phyloP scores from a whole-genome alignment of 148 eudicot genomes.

The Nepenthes mirabilis region DNA sequence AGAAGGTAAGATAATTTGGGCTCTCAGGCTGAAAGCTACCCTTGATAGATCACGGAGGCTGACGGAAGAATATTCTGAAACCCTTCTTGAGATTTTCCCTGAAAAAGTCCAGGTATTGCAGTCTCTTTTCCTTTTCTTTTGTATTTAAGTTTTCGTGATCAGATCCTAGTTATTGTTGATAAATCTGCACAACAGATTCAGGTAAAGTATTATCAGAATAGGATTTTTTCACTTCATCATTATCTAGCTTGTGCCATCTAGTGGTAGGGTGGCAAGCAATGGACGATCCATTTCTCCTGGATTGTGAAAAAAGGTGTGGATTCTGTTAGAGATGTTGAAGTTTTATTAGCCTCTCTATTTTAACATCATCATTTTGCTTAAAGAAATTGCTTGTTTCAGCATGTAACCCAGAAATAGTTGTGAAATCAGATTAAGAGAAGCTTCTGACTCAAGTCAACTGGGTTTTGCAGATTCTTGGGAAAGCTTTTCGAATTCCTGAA shows the following conservation, averaged over 20 bases:
- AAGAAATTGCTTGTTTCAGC: no score
- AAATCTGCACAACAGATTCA: background rate
- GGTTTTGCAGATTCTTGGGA: conserved; percentile 66
- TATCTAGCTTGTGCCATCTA: background rate
- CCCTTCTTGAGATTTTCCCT: conserved; percentile 75
- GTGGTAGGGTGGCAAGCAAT: background rate
- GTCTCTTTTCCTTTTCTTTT: background rate
- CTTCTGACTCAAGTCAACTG: conserved; percentile 5
- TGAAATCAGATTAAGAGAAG: background rate
- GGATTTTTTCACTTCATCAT: background rate
- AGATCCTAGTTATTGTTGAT: background rate
- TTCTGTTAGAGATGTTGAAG: background rate
- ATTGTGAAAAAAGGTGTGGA: no score
- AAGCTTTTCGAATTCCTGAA: conserved; percentile 75
- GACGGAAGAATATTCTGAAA: conserved; percentile 86
- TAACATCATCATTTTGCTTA: background rate
- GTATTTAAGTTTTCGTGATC: background rate
- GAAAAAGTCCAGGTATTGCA: conserved; percentile 63
- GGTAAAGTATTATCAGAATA: no score
- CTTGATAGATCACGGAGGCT: conserved; percentile 89
- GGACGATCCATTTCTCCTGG: background rate
- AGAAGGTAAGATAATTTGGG: conserved; percentile 84
- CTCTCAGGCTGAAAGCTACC: conserved; percentile 92
- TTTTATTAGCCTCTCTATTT: background rate
- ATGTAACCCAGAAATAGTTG: no score